Evolutionary conservation across 1,139 yeast genomes (phyloP), one percentile per base, ranked within the genome.

Genomic region (Saccharomyces hybrid): DNA sequence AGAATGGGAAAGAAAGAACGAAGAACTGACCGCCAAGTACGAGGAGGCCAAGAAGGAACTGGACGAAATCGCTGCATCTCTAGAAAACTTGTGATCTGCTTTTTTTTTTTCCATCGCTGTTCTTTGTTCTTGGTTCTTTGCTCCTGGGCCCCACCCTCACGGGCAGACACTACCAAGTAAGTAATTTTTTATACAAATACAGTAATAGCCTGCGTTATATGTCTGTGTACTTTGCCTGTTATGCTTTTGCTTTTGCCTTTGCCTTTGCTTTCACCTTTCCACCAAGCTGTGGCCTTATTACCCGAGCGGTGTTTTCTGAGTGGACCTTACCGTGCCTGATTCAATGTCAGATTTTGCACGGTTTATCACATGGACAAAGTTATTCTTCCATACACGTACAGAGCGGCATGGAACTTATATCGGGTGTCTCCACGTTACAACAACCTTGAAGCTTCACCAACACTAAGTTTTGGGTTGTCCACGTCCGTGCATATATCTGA

Each of bases 1-100:
- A 67, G 89, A 87, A 59, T 81, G 88, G 82, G 99, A 93, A 78
- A 82, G 82, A 78, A 90, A 89, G 78, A 86, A 79, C 70, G 98
- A 93, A 77, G 97, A 89, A 69, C 78, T 93, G 74, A 78, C 86
- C 64, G 84, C 80, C 70, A 86, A 91, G 75, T 84, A 89, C 81
- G 78, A 79, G 68, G 78, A 83, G 64, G 91, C 96, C 64, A 86
- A 88, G 80, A 82, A 88, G 62, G 98, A 93, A 76, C 81, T 93
- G 77, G 77, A 78, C 78, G 97, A 91, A 77, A 90, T 93, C 77
- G 68, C 67, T 47, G 62, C 67, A 38, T 62, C 68, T 49, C 56
- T 62, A 53, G 68, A 62, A 58, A 62, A 62, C 58, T 64, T 62
- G 61, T 62, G 25, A 41, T 25, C 49, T 26, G 28, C 49, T 19